Conservation (phyloP, 139 green algal genomes). For the Nannochloris sp. region DNA sequence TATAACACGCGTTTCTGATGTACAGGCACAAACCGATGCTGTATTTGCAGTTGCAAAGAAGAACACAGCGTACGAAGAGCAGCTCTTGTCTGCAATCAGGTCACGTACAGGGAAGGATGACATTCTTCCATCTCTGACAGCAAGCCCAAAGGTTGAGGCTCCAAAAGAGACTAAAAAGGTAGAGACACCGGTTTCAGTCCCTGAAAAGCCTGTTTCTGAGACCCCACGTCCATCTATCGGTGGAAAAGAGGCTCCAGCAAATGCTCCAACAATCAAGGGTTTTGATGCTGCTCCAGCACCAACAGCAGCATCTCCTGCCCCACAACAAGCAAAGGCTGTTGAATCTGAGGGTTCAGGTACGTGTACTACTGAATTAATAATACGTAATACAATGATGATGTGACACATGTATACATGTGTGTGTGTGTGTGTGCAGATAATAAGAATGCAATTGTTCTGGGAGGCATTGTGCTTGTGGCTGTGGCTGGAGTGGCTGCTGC, state of each 20-base stretch:
- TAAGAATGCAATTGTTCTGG: constrained; percentile 15
- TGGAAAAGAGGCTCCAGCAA: not conserved
- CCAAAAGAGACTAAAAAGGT: not conserved
- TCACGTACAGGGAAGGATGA: constrained; percentile 7
- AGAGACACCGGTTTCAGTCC: not conserved
- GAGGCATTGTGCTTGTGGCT: constrained; percentile 11
- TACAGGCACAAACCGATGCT: too few relatives aligned
- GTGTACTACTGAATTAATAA: not conserved
- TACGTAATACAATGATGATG: too few relatives aligned
- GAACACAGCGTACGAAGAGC: constrained; percentile 2
- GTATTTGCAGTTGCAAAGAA: not conserved
- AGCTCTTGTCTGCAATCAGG: constrained; percentile 6
- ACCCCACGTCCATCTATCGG: constrained; percentile 5
- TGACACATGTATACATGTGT: not conserved
- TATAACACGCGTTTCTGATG: too few relatives aligned
- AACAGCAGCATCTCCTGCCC: not conserved
- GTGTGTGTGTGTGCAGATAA: constrained; percentile 13
- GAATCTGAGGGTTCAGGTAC: not conserved
- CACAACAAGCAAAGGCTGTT: not conserved
- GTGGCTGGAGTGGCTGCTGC: constrained; percentile 12
- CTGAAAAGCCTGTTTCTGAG: not conserved
- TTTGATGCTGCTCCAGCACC: not conserved
- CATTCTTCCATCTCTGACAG: not conserved
- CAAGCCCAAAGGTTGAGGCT: constrained; percentile 5
- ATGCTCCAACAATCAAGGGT: not conserved